Evolutionary conservation across 148 eudicot genomes (phyloP).

Genomic region (Silene uniflora): DNA sequence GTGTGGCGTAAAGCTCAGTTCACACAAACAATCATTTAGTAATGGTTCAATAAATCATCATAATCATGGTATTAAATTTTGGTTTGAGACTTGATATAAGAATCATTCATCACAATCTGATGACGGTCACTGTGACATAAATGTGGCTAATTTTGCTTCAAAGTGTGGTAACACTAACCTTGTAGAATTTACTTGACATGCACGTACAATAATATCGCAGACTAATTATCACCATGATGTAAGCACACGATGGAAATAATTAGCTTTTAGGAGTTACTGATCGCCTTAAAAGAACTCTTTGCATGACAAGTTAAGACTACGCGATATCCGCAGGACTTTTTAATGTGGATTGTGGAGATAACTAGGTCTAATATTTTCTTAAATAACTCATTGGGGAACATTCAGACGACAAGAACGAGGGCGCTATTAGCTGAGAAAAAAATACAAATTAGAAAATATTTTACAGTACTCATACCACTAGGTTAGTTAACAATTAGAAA

Average conservation of each 20-base stretch:
- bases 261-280: not conserved
- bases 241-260: not conserved
- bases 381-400: not conserved
- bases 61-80: not conserved
- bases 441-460: not conserved
- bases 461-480: not conserved
- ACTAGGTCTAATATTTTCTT: not conserved
- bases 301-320: too few species aligned
- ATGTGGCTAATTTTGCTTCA: too few species aligned
- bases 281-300: conserved; percentile 5
- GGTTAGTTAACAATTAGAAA: not conserved
- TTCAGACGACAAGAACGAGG: not conserved
- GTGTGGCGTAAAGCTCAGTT: not conserved
- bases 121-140: too few species aligned
- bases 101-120: too few species aligned
- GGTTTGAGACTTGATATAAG: too few species aligned
- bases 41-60: not conserved
- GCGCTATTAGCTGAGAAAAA: not conserved
- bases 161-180: too few species aligned
- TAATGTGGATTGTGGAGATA: not conserved
- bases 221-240: not conserved
- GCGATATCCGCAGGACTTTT: too few species aligned
- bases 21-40: not conserved
- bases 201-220: not conserved
- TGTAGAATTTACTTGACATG: not conserved